phyloP scores from a whole-genome alignment of 805 yeast genomes.

The Spathaspora passalidarum region DNA sequence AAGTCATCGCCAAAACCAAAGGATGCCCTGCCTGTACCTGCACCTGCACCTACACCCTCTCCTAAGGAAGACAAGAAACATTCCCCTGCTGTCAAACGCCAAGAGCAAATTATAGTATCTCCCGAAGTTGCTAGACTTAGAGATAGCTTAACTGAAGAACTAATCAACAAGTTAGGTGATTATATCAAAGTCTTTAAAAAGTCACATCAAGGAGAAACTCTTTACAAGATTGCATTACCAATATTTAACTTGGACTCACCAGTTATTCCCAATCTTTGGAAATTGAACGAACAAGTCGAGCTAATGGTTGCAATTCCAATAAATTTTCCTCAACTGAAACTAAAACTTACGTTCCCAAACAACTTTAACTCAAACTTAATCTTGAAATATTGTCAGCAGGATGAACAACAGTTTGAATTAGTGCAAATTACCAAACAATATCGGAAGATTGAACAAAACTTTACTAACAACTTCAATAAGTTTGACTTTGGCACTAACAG shows the following conservation, averaged over 20 bases:
- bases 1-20: conserved; percentile 6
- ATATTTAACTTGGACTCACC: conserved; percentile 10
- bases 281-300: conserved; percentile 21
- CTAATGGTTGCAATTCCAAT: conserved; percentile 31
- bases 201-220: conserved; percentile 18
- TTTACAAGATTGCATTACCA: conserved; percentile 33
- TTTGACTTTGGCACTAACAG: conserved; percentile 14
- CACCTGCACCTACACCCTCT: conserved; percentile 5
- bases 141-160: conserved; percentile 19
- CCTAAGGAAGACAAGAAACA: conserved; percentile 2
- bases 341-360: conserved; percentile 22
- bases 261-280: conserved; percentile 29
- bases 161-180: conserved; percentile 25
- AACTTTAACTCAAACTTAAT: conserved; percentile 30
- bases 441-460: conserved; percentile 24
- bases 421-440: conserved; percentile 19
- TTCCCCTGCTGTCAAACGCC: not conserved
- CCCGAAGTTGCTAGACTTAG: conserved; percentile 12
- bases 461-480: conserved; percentile 19
- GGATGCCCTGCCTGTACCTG: conserved; percentile 1
- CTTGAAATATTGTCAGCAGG: conserved; percentile 17
- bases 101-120: conserved; percentile 4
- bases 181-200: conserved; percentile 25
- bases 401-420: conserved; percentile 14
- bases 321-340: conserved; percentile 26